Evolutionary conservation across 1,139 yeast species (phyloP).

Genomic region (Scheffersomyces titani): DNA sequence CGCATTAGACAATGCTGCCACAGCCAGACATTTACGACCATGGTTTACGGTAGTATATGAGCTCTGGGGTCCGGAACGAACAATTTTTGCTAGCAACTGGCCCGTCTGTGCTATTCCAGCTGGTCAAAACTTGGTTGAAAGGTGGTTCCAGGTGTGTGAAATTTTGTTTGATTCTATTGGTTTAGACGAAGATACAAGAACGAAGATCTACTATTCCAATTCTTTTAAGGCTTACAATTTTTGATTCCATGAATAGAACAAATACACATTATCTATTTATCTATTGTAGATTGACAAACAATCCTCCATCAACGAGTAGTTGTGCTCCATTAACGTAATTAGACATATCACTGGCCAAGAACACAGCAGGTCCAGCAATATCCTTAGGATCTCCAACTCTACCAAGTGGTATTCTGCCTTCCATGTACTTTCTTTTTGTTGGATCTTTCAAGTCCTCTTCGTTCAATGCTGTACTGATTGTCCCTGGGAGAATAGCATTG

Average conservation of each 20-base stretch:
- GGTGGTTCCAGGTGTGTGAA: constrained; percentile 18
- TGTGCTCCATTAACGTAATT: constrained; percentile 46
- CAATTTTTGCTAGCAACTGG: constrained; percentile 48
- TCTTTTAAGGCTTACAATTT: not conserved
- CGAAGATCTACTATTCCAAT: not conserved
- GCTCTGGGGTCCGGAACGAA: constrained; percentile 28
- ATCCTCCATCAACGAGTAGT: constrained; percentile 49
- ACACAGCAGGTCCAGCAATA: constrained; percentile 49
- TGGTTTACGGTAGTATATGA: constrained; percentile 28
- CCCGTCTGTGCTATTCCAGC: constrained; percentile 34
- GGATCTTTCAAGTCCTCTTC: constrained; percentile 35
- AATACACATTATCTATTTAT: not conserved
- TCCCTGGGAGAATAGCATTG: constrained; percentile 47
- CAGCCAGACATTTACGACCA: constrained; percentile 24
- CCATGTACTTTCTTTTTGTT: constrained; percentile 32
- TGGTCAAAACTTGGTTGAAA: constrained; percentile 9
- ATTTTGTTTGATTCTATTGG: constrained; percentile 13
- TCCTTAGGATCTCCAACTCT: constrained; percentile 45
- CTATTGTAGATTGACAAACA: constrained; percentile 21
- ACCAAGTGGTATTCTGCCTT: constrained; percentile 45
- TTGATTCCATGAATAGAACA: no score
- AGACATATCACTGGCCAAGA: constrained; percentile 46
- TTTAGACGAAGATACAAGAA: constrained; percentile 8
- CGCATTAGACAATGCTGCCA: constrained; percentile 10
- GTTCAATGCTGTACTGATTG: constrained; percentile 40